Evolutionary conservation across 345 rosid genomes (phyloP).

Genomic region (Aquilaria sinensis): DNA sequence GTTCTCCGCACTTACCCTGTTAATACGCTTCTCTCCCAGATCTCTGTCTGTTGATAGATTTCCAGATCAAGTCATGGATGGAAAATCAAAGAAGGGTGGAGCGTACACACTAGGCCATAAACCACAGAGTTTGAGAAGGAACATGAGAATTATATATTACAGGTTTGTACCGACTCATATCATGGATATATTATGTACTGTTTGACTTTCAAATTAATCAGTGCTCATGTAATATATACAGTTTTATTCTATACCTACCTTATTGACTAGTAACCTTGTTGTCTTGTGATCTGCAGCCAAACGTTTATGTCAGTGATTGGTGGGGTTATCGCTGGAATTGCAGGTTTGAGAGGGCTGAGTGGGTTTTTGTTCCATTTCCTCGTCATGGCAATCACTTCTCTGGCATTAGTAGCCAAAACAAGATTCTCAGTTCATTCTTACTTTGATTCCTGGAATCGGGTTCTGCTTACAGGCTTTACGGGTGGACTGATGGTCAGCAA

Average conservation of each 20-base stretch:
- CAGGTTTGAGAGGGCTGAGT: constrained; percentile 74
- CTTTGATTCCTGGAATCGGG: constrained; percentile 74
- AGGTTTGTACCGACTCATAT: constrained; percentile 39
- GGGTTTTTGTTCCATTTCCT: constrained; percentile 83
- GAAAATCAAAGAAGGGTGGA: constrained; percentile 47
- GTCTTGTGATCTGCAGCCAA: constrained; percentile 51
- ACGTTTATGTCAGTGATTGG: constrained; percentile 89
- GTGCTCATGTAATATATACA: too few species aligned
- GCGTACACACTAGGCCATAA: constrained; percentile 56
- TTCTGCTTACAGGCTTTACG: constrained; percentile 69
- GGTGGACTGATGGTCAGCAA: constrained; percentile 89
- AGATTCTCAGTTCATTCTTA: constrained; percentile 68
- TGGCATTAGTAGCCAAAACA: constrained; percentile 80
- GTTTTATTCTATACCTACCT: background rate
- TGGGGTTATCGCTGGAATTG: constrained; percentile 86
- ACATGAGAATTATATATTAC: constrained; percentile 88
- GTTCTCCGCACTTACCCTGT: too few species aligned
- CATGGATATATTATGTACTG: too few species aligned
- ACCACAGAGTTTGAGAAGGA: constrained; percentile 77
- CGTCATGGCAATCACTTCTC: constrained; percentile 77
- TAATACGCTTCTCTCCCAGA: too few species aligned
- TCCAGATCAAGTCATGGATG: constrained; percentile 38
- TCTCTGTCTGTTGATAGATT: too few species aligned
- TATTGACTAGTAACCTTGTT: too few species aligned
- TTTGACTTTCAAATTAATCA: too few species aligned